Base-by-base conservation (phyloP, 768 basidiomycete species). In the Artomyces pyxidatus region DNA sequence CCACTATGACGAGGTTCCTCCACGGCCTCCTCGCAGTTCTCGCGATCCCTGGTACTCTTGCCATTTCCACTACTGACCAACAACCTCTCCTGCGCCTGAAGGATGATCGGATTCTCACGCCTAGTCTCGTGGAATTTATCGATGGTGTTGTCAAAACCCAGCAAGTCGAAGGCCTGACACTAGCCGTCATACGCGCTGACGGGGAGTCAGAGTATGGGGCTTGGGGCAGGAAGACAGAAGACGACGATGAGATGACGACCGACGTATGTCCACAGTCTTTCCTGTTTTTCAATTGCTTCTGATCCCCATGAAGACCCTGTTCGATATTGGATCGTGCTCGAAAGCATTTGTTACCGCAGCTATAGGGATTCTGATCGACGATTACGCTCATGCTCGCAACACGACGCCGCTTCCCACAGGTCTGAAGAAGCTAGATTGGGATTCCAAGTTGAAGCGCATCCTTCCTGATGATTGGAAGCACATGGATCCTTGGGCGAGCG, bases 351-450 rank as follows among this genome's bases (percentile, higher is more conserved):
- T 71, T 6, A 58, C 63, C 2, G 65, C 62, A 0, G 62, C 70
- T 1, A 42, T 73, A 1, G 71, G 73, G 4, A 63, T 74, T 11
- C 61, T 74, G 21, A 68, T 73, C 41, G 66, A 71, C 23, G 71
- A 72, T 52, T 72, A 67, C 52, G 61, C 60, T 12, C 48, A 59
- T 11, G 63, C 69, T 3, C 58, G 55, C 21, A 72, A 71, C 37
- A 50, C 54, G 6, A 67, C 71, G 0, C 58, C 59, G 6, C 61
- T 73, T 2, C 71, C 71, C 0, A 17, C 47, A 0, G 54, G 55
- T 6, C 17, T 71, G 19, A 47, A 48, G 1, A 57, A 63, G 43
- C 48, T 74, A 11, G 61, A 54, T 4, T 74, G 70, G 70, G 54
- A 64, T 12, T 68, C 69, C 0, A 66, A 63, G 50, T 27, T 73